These are phyloP conservation scores for Kluyveromyces aestuarii DNA, from an alignment of 805 yeast species.

Conservation along the genomic window DNA sequence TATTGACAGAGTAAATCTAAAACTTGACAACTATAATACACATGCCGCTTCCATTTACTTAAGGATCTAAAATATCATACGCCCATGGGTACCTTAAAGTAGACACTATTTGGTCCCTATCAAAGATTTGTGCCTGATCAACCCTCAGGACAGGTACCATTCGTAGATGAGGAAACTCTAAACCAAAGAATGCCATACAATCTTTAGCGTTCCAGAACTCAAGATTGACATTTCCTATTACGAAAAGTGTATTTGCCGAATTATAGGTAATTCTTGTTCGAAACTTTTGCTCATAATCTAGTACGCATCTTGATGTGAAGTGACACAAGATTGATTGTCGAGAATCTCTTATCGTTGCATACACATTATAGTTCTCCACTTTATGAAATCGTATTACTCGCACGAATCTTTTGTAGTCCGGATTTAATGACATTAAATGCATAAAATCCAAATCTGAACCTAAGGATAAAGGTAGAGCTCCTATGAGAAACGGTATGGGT, in stretches of 20 bases:
- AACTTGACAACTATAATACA: neutral
- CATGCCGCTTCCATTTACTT: neutral
- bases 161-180: neutral
- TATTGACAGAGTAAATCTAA: neutral
- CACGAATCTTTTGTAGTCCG: conserved; percentile 11
- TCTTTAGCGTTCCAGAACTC: conserved; percentile 3
- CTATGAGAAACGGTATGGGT: neutral
- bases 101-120: conserved; percentile 19
- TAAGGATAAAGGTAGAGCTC: neutral
- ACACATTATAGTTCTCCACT: conserved; percentile 15
- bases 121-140: conserved; percentile 18
- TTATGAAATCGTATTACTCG: conserved; percentile 18
- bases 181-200: neutral
- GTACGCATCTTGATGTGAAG: conserved; percentile 22
- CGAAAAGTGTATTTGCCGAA: conserved; percentile 18
- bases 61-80: conserved; percentile 1
- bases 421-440: neutral
- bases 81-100: conserved; percentile 10
- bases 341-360: conserved; percentile 20
- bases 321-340: conserved; percentile 6
- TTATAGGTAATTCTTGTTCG: conserved; percentile 18
- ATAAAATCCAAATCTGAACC: neutral
- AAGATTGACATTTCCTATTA: conserved; percentile 15
- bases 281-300: conserved; percentile 19
- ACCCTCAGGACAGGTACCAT: conserved; percentile 13